These are phyloP conservation scores for Cryptococcus sp. DNA, from an alignment of 1,284 basidiomycete genomes.

Conservation along the genomic window DNA sequence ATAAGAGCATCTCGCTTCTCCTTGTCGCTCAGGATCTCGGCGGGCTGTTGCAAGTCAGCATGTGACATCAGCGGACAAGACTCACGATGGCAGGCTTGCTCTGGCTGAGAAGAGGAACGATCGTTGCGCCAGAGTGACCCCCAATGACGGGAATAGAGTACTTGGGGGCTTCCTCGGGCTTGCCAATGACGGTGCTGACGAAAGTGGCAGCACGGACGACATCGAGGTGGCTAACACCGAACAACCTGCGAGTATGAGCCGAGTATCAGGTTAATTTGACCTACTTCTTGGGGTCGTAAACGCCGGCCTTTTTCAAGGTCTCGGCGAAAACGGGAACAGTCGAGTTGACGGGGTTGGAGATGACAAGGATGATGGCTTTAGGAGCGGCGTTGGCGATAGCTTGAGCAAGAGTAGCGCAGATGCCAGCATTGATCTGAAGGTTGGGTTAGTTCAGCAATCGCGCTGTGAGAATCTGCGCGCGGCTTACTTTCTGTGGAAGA, in stretches of 20 bases:
- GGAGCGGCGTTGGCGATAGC: constrained; percentile 84
- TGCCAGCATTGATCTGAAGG: constrained; percentile 53
- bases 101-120: constrained; percentile 93
- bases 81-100: constrained; percentile 53
- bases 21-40: constrained; percentile 59
- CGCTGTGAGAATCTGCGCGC: neutral
- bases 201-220: constrained; percentile 95
- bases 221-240: constrained; percentile 94
- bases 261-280: constrained; percentile 17
- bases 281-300: constrained; percentile 77
- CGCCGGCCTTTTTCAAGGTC: constrained; percentile 88
- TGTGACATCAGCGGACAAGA: neutral
- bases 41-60: constrained; percentile 19
- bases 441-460: neutral
- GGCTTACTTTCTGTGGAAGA: constrained; percentile 31
- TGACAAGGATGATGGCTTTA: constrained; percentile 89
- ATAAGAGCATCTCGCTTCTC: constrained; percentile 65
- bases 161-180: constrained; percentile 63
- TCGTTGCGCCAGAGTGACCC: constrained; percentile 94
- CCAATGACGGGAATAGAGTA: constrained; percentile 85
- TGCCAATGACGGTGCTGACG: constrained; percentile 72
- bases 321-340: constrained; percentile 97
- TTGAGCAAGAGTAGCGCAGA: constrained; percentile 92
- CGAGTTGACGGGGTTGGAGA: constrained; percentile 81
- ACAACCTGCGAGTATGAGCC: constrained; percentile 47